Conservation (phyloP, 2,329 filamentous ascomycete species). For the Microdochium nivale region DNA sequence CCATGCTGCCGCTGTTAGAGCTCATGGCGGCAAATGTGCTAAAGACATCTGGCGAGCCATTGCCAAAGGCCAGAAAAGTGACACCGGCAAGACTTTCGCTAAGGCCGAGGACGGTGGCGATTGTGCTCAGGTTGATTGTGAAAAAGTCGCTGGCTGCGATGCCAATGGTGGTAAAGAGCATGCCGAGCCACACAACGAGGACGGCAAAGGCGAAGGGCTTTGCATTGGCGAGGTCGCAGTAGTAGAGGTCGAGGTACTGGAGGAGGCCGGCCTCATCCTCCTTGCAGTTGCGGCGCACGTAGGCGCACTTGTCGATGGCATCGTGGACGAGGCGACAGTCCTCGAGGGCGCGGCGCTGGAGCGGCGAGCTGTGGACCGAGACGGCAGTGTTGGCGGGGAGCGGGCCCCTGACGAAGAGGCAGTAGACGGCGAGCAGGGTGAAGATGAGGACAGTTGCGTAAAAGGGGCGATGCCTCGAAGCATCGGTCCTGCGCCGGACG, state of each 20-base stretch:
- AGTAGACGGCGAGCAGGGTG: constrained; percentile 34
- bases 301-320: constrained; percentile 75
- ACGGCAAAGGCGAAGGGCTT: constrained; percentile 73
- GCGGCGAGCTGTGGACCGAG: constrained; percentile 11
- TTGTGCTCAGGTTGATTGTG: constrained; percentile 91
- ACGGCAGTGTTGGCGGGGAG: constrained; percentile 12
- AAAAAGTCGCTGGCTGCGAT: constrained; percentile 98
- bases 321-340: constrained; percentile 75
- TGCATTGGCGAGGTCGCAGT: constrained; percentile 62
- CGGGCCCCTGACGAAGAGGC: constrained; percentile 22
- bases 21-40: constrained; percentile 98
- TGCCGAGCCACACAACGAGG: constrained; percentile 71
- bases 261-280: constrained; percentile 87
- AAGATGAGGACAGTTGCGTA: constrained; percentile 38
- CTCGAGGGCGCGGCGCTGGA: constrained; percentile 15
- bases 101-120: constrained; percentile 79
- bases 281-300: constrained; percentile 70
- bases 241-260: constrained; percentile 85
- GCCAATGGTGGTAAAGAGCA: constrained; percentile 93
- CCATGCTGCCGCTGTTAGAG: constrained; percentile 93
- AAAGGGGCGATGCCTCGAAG: constrained; percentile 31
- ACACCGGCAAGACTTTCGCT: constrained; percentile 95
- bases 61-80: constrained; percentile 93
- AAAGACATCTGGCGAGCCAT: constrained; percentile 96
- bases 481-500: background rate